Evolutionary conservation across 495 filamentous ascomycete species (phyloP).

Genomic region (Schizothecium vesticola): DNA sequence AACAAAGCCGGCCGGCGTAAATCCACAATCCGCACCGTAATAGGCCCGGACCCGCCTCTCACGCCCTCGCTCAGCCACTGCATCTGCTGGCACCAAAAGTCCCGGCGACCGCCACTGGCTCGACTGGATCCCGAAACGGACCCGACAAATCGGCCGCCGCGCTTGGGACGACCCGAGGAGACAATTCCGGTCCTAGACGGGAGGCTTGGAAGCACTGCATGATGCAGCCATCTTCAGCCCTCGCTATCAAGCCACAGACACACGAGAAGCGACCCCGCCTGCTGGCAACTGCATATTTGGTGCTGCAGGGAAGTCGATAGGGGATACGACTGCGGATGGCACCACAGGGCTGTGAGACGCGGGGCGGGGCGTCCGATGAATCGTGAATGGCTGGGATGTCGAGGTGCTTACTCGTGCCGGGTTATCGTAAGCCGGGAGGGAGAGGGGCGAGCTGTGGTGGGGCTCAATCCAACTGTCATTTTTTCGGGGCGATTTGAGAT

Average conservation of each 20-base stretch:
- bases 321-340: background rate
- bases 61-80: background rate
- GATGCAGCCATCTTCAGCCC: background rate
- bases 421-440: background rate
- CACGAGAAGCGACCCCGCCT: background rate
- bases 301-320: background rate
- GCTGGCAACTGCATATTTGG: no score
- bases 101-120: background rate
- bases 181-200: background rate
- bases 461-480: background rate
- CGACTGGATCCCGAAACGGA: background rate
- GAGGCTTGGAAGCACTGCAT: background rate
- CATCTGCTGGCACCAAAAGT: background rate
- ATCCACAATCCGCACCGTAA: background rate
- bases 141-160: background rate
- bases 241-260: background rate
- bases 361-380: background rate
- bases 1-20: background rate
- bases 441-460: background rate
- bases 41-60: background rate
- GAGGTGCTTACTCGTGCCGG: background rate
- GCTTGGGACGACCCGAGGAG: background rate
- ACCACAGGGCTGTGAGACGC: background rate
- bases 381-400: background rate
- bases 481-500: background rate